Evolutionary conservation across 106 monocot genomes (phyloP).

Genomic region (Agapanthus africanus): DNA sequence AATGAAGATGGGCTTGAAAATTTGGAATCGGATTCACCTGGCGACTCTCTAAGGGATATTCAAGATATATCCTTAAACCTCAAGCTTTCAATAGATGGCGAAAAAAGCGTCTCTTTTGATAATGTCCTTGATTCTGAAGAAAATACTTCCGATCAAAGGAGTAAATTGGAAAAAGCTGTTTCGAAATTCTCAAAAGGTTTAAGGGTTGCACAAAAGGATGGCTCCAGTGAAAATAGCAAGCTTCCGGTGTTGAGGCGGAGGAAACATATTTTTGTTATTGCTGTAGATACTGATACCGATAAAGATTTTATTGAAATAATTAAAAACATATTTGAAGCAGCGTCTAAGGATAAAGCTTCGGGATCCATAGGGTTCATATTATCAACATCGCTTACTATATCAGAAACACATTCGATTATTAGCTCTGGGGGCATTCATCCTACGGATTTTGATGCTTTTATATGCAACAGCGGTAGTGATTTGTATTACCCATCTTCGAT

Average conservation of each 20-base stretch:
- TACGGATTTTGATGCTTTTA: constrained; percentile 91
- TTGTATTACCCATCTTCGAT: constrained; percentile 73
- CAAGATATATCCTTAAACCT: constrained; percentile 94
- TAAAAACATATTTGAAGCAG: constrained; percentile 41
- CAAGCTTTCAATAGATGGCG: constrained; percentile 79
- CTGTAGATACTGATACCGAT: constrained; percentile 52
- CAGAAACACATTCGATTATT: constrained; percentile 62
- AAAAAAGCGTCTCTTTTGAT: constrained; percentile 33
- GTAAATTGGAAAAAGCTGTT: constrained; percentile 38
- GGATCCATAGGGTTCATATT: constrained; percentile 69
- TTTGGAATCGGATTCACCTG: constrained; percentile 69
- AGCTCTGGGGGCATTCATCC: constrained; percentile 42
- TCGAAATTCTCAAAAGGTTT: constrained; percentile 45
- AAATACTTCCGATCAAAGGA: constrained; percentile 19
- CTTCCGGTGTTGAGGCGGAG: constrained; percentile 60
- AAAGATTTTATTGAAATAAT: constrained; percentile 42
- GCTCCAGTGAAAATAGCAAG: constrained; percentile 47
- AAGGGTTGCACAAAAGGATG: constrained; percentile 33
- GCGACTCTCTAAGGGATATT: constrained; percentile 83
- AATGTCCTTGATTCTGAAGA: constrained; percentile 32
- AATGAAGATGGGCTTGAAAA: constrained; percentile 35
- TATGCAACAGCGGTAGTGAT: constrained; percentile 93
- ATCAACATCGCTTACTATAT: constrained; percentile 71
- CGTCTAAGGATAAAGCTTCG: constrained; percentile 24
- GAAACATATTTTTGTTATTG: constrained; percentile 80